Conservation (phyloP, 2,329 filamentous ascomycete genomes). For the Sporothrix protearum region DNA sequence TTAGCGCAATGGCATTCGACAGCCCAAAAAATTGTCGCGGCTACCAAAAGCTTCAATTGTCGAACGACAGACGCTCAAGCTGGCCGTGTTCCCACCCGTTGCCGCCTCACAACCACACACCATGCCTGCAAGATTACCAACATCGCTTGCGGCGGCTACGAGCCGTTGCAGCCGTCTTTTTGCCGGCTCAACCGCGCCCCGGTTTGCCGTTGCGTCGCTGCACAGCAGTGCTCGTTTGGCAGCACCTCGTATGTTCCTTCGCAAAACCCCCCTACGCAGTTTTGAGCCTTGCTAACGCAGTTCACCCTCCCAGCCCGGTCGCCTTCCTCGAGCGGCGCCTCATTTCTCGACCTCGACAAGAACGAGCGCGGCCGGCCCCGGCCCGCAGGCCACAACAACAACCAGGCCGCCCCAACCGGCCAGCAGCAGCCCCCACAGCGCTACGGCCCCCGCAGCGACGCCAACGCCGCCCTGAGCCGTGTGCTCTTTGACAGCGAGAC, state of each 20-base stretch:
- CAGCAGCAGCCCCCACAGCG: neutral
- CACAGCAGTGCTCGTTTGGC: constrained; percentile 23
- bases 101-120: constrained; percentile 17
- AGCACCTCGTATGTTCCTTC: constrained; percentile 16
- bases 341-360: constrained; percentile 25
- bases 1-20: neutral
- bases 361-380: neutral
- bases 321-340: constrained; percentile 24
- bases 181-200: constrained; percentile 17
- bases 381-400: neutral
- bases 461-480: constrained; percentile 24
- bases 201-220: constrained; percentile 23
- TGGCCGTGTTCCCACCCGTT: neutral
- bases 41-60: constrained; percentile 13
- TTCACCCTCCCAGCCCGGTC: constrained; percentile 9
- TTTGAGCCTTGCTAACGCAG: neutral
- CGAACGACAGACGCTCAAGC: neutral
- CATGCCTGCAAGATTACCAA: constrained; percentile 29
- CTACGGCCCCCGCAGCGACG: neutral
- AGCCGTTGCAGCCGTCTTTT: constrained; percentile 9
- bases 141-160: neutral
- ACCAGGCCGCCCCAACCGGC: neutral
- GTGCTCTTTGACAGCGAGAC: constrained; percentile 27
- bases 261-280: no score
- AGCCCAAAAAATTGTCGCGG: constrained; percentile 12